These are phyloP conservation scores for Alternaria arbusti DNA, from an alignment of 2,329 filamentous ascomycete species.

Conservation along the genomic window DNA sequence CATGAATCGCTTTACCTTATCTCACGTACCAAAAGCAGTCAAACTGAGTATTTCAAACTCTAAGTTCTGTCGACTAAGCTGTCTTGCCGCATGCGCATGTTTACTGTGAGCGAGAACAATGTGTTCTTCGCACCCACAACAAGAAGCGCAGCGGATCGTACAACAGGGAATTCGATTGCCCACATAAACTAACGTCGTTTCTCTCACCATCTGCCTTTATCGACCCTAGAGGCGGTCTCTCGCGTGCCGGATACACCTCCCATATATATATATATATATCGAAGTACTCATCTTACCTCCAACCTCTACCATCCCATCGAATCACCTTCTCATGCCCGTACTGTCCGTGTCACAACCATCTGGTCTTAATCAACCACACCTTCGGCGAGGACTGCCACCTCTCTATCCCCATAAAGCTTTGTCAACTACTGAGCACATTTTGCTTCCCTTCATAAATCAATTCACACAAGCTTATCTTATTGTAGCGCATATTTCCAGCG, in stretches of 20 bases:
- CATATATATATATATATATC: not conserved
- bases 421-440: not conserved
- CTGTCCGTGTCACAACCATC: not conserved
- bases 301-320: not conserved
- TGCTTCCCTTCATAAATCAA: not conserved
- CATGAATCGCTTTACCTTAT: not conserved
- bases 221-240: not conserved
- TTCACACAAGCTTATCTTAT: not conserved
- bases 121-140: not conserved
- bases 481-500: not conserved
- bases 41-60: not conserved
- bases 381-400: not conserved
- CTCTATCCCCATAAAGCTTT: not conserved
- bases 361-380: not conserved
- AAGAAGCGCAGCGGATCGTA: not conserved
- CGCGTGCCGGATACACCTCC: not conserved
- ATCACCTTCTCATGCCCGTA: not conserved
- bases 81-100: not conserved
- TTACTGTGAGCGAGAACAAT: not conserved
- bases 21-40: not conserved
- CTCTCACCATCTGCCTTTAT: not conserved
- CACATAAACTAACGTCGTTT: not conserved
- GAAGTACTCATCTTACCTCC: not conserved
- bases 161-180: not conserved
- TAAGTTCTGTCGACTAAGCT: not conserved